These are phyloP conservation scores for Globisporangium abappressorium DNA, from an alignment of 352 stramenopile species.

Conservation along the genomic window DNA sequence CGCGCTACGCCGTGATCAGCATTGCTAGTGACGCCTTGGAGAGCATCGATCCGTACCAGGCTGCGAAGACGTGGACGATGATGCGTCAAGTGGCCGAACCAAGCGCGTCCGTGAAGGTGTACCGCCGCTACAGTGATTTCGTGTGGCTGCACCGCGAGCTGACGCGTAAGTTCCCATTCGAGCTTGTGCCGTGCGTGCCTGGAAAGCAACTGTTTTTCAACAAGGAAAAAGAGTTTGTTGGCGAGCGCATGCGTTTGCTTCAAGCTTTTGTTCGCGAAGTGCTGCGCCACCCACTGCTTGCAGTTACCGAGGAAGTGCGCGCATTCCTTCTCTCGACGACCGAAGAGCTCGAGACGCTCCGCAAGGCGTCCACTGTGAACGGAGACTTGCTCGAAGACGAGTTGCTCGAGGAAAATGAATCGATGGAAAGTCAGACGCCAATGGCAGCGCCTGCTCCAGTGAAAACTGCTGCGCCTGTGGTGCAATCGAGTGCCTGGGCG, in stretches of 20 bases:
- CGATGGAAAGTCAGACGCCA: constrained; percentile 10
- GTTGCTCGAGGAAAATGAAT: constrained; percentile 28
- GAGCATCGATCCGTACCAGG: constrained; percentile 59
- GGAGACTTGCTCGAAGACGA: constrained; percentile 48
- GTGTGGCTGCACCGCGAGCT: constrained; percentile 77
- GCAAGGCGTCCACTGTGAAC: constrained; percentile 41
- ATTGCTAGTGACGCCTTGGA: constrained; percentile 51
- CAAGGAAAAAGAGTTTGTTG: constrained; percentile 84
- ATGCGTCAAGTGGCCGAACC: constrained; percentile 68
- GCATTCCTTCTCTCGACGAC: constrained; percentile 77
- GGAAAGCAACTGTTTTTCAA: constrained; percentile 83
- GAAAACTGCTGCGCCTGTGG: constrained; percentile 14
- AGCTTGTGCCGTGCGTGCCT: constrained; percentile 70
- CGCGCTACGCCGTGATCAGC: constrained; percentile 78
- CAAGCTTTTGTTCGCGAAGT: constrained; percentile 80
- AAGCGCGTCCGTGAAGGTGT: constrained; percentile 78
- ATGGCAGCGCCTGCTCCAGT: constrained; percentile 16
- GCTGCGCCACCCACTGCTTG: constrained; percentile 62
- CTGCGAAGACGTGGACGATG: constrained; percentile 75
- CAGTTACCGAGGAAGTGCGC: constrained; percentile 62
- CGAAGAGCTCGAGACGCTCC: constrained; percentile 75
- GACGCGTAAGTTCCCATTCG: constrained; percentile 62
- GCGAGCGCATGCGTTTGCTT: constrained; percentile 74
- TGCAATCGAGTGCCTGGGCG: constrained; percentile 46
- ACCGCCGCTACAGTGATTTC: constrained; percentile 86